These are phyloP conservation scores for Aspergillus tubingensis DNA, from an alignment of 2,329 filamentous ascomycete genomes.

Conservation along the genomic window DNA sequence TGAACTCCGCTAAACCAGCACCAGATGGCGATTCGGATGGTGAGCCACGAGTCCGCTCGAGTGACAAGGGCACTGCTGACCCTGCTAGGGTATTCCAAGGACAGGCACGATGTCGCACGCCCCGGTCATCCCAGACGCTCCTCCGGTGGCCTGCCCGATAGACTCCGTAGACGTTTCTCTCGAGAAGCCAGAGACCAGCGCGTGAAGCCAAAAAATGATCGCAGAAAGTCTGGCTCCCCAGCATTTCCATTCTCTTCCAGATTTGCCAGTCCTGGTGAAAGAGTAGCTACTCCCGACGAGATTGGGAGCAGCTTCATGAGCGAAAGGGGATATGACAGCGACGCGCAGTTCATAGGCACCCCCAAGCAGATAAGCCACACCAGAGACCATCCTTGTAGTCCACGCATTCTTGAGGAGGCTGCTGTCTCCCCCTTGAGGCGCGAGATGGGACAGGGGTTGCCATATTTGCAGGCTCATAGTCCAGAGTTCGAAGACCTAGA, in stretches of 20 bases:
- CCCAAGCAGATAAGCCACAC: slow-evolving; percentile 30
- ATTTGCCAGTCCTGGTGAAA: slow-evolving; percentile 9
- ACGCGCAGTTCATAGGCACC: slow-evolving; percentile 42
- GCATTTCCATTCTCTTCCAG: slow-evolving; percentile 25
- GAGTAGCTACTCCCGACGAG: slow-evolving; percentile 19
- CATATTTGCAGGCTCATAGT: slow-evolving; percentile 7
- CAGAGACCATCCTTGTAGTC: slow-evolving; percentile 11
- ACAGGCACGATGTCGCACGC: slow-evolving; percentile 10
- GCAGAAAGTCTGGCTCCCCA: slow-evolving; percentile 18
- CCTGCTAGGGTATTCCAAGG: slow-evolving; percentile 11
- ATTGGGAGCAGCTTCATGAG: slow-evolving; percentile 39
- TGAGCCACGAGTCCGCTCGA: slow-evolving; percentile 5
- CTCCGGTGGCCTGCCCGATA: slow-evolving; percentile 29
- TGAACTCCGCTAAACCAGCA: slow-evolving; percentile 4
- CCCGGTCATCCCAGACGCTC: slow-evolving; percentile 15
- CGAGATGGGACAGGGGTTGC: slow-evolving; percentile 4
- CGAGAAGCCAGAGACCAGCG: slow-evolving; percentile 29
- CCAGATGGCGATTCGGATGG: slow-evolving; percentile 14
- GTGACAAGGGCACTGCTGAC: background rate
- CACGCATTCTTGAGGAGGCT: slow-evolving; percentile 11
- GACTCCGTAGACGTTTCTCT: slow-evolving; percentile 37
- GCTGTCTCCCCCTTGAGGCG: slow-evolving; percentile 12
- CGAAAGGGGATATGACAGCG: slow-evolving; percentile 45
- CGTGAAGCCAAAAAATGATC: slow-evolving; percentile 11
- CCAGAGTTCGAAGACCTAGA: slow-evolving; percentile 1